Evolutionary conservation across 2,329 filamentous ascomycete species (phyloP).

Genomic region (Penicillium digitatum): DNA sequence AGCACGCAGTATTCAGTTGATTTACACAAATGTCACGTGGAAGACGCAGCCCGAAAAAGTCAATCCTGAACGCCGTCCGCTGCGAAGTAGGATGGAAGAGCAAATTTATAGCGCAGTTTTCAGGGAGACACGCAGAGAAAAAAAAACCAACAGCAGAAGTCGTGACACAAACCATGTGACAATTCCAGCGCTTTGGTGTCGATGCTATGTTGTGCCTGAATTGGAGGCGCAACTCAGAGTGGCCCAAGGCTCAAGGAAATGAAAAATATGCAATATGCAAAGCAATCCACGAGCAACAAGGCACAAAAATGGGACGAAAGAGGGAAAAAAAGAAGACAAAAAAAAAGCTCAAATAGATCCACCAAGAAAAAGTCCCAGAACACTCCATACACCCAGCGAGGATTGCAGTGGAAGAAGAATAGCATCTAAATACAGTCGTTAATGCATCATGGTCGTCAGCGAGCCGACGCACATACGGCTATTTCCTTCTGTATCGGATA

Average conservation of each 20-base stretch:
- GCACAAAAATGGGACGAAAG: neutral
- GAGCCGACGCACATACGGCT: constrained; percentile 25
- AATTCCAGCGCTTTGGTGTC: neutral
- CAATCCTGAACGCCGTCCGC: constrained; percentile 23
- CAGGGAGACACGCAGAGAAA: neutral
- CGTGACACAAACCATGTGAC: constrained; percentile 12
- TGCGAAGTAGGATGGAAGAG: constrained; percentile 16
- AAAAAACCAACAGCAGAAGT: constrained; percentile 3
- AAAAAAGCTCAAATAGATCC: constrained; percentile 10
- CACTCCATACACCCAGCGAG: constrained; percentile 26
- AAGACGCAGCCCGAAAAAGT: constrained; percentile 3
- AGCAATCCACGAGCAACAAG: constrained; percentile 7
- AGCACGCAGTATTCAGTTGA: neutral
- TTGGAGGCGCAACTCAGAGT: neutral
- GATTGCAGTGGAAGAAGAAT: constrained; percentile 20
- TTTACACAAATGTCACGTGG: neutral
- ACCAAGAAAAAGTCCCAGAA: constrained; percentile 19
- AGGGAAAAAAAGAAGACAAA: neutral
- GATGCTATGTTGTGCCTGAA: constrained; percentile 3
- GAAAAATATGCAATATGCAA: constrained; percentile 20
- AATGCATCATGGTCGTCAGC: constrained; percentile 35
- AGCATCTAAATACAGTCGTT: constrained; percentile 30
- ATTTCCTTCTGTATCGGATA: constrained; percentile 12
- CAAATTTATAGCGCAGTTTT: constrained; percentile 18
- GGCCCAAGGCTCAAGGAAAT: constrained; percentile 12